Evolutionary conservation across 495 filamentous ascomycete genomes (phyloP).

Genomic region (Tuber brumale): DNA sequence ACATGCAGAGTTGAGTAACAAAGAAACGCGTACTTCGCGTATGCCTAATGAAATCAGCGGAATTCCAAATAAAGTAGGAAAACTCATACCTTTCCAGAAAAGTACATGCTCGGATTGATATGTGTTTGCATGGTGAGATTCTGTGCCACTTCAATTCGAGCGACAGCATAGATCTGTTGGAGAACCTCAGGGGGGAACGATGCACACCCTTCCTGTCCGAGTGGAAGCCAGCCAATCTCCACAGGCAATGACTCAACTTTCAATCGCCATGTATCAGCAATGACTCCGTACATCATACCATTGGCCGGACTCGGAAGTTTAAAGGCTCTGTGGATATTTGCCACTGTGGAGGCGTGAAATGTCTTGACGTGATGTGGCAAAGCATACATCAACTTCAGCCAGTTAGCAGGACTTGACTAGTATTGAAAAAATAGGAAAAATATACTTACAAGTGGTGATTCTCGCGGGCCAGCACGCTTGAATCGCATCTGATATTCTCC

Average conservation of each 20-base stretch:
- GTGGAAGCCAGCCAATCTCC: slow-evolving; percentile 12
- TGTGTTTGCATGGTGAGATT: slow-evolving; percentile 64
- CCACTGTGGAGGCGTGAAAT: slow-evolving; percentile 45
- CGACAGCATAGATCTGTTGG: background rate
- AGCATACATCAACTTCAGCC: slow-evolving; percentile 68
- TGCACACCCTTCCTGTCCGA: background rate
- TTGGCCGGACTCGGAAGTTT: background rate
- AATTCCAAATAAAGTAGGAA: background rate
- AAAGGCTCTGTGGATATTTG: slow-evolving; percentile 7
- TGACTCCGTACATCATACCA: slow-evolving; percentile 11
- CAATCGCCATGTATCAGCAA: slow-evolving; percentile 8
- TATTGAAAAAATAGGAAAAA: background rate
- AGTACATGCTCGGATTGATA: slow-evolving; percentile 81
- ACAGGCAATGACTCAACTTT: slow-evolving; percentile 7
- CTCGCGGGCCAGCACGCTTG: slow-evolving; percentile 21
- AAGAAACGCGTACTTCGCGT: background rate
- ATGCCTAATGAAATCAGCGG: slow-evolving; percentile 42
- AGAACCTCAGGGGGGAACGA: background rate
- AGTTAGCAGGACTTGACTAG: background rate
- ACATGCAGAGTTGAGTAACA: background rate
- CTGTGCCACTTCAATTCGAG: slow-evolving; percentile 59
- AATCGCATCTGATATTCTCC: slow-evolving; percentile 59
- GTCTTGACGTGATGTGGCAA: slow-evolving; percentile 79
- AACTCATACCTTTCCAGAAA: slow-evolving; percentile 66
- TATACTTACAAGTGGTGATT: slow-evolving; percentile 18